These are phyloP conservation scores for Pseudocercospora eumusae DNA, from an alignment of 2,329 filamentous ascomycete species.

Conservation along the genomic window DNA sequence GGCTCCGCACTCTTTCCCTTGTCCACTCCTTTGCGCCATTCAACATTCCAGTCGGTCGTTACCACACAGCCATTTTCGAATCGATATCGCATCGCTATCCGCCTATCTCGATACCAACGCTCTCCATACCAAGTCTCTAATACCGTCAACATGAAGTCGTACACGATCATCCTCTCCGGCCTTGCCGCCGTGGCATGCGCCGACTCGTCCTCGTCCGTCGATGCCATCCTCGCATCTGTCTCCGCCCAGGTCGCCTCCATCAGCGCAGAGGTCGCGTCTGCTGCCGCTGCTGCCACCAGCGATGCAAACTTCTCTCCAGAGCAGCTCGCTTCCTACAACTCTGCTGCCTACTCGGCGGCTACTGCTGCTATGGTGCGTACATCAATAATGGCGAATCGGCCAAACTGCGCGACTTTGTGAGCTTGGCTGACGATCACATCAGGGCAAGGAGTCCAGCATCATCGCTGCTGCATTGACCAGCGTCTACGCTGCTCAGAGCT, in stretches of 20 bases:
- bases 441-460: conserved; percentile 18
- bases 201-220: conserved; percentile 1
- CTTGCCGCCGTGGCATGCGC: conserved; percentile 30
- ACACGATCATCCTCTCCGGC: conserved; percentile 28
- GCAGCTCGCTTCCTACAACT: conserved; percentile 24
- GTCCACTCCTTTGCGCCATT: conserved; percentile 1
- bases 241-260: conserved; percentile 19
- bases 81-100: background rate
- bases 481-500: conserved; percentile 19
- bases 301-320: conserved; percentile 18
- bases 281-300: conserved; percentile 18
- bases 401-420: background rate
- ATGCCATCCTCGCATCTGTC: conserved; percentile 18
- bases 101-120: background rate
- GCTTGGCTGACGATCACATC: conserved; percentile 6
- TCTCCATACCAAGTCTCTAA: background rate
- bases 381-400: background rate
- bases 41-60: conserved; percentile 10
- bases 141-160: conserved; percentile 28
- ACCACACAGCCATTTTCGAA: background rate
- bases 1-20: conserved; percentile 2
- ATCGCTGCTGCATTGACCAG: conserved; percentile 22
- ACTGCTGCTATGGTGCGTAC: conserved; percentile 21
- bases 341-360: conserved; percentile 18
- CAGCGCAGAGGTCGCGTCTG: conserved; percentile 15